Evolutionary conservation across 2,329 filamentous ascomycete genomes (phyloP).

Genomic region (Ophioceras dolichostomum): DNA sequence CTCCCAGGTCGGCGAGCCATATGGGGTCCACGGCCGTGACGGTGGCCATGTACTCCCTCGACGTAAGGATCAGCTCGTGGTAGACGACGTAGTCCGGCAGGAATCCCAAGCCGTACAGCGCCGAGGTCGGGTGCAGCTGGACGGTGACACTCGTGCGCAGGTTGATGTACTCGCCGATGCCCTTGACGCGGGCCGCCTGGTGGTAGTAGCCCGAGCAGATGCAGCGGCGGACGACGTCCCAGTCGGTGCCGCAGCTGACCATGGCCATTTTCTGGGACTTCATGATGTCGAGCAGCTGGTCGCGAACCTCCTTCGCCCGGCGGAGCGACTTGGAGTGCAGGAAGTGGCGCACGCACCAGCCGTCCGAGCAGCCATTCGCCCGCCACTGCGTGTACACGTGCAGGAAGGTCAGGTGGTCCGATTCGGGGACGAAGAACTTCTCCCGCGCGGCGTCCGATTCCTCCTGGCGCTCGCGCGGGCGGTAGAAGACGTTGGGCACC

Average conservation of each 20-base stretch:
- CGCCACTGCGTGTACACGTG: slow-evolving; percentile 97
- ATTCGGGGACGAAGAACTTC: slow-evolving; percentile 97
- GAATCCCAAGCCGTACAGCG: slow-evolving; percentile 85
- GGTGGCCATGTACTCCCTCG: slow-evolving; percentile 95
- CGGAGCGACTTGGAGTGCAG: slow-evolving; percentile 89
- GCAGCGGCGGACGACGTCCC: slow-evolving; percentile 90
- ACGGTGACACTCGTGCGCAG: slow-evolving; percentile 88
- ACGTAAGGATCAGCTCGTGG: slow-evolving; percentile 93
- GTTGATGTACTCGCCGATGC: slow-evolving; percentile 95
- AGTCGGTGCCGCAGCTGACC: slow-evolving; percentile 85
- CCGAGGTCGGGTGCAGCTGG: slow-evolving; percentile 86
- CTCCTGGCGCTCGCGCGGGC: slow-evolving; percentile 91
- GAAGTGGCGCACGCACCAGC: slow-evolving; percentile 90
- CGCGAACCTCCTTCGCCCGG: slow-evolving; percentile 83
- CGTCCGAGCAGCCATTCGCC: slow-evolving; percentile 76
- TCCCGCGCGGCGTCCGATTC: slow-evolving; percentile 92
- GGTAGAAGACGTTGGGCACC: slow-evolving; percentile 92
- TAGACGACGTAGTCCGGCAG: slow-evolving; percentile 96
- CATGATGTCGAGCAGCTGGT: slow-evolving; percentile 92
- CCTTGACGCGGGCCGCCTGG: slow-evolving; percentile 91
- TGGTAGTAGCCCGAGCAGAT: slow-evolving; percentile 98
- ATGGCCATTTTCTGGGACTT: slow-evolving; percentile 83
- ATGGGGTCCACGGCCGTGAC: slow-evolving; percentile 93
- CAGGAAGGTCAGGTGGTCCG: slow-evolving; percentile 87
- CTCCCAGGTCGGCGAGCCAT: slow-evolving; percentile 92